Conservation (phyloP, 2,329 filamentous ascomycete genomes). For the Fusarium sambucinum region DNA sequence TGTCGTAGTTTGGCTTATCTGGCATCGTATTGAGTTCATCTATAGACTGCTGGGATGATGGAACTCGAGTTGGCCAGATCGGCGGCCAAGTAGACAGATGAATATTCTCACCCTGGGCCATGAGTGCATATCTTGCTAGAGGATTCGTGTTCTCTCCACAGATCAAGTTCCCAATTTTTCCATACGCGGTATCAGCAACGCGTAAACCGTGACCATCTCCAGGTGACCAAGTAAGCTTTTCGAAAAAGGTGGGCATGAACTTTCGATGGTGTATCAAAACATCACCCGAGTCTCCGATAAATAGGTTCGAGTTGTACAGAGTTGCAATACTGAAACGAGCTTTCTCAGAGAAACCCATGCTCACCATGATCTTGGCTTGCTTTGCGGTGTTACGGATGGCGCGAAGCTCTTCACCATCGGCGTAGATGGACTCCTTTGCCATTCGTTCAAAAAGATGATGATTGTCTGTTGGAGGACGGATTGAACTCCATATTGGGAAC, state of each 20-base stretch:
- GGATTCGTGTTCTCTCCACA: constrained; percentile 71
- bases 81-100: constrained; percentile 68
- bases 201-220: constrained; percentile 64
- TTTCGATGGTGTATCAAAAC: constrained; percentile 66
- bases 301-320: constrained; percentile 64
- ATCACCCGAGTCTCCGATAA: constrained; percentile 59
- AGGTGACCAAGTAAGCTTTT: constrained; percentile 66
- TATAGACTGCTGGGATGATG: accelerated
- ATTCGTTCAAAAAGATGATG: constrained; percentile 63
- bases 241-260: constrained; percentile 67
- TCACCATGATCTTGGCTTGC: constrained; percentile 56
- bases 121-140: constrained; percentile 63
- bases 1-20: constrained; percentile 61
- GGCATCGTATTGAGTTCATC: accelerated
- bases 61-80: constrained; percentile 62
- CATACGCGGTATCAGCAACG: constrained; percentile 59
- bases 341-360: constrained; percentile 64
- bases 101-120: constrained; percentile 67
- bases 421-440: constrained; percentile 58
- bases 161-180: constrained; percentile 63
- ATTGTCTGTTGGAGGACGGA: constrained; percentile 62
- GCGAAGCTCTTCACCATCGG: constrained; percentile 60
- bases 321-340: constrained; percentile 58
- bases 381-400: constrained; percentile 56
- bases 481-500: constrained; percentile 65